Base-by-base conservation (phyloP, 2,329 filamentous ascomycete genomes). In the Hypoxylon sp. region DNA sequence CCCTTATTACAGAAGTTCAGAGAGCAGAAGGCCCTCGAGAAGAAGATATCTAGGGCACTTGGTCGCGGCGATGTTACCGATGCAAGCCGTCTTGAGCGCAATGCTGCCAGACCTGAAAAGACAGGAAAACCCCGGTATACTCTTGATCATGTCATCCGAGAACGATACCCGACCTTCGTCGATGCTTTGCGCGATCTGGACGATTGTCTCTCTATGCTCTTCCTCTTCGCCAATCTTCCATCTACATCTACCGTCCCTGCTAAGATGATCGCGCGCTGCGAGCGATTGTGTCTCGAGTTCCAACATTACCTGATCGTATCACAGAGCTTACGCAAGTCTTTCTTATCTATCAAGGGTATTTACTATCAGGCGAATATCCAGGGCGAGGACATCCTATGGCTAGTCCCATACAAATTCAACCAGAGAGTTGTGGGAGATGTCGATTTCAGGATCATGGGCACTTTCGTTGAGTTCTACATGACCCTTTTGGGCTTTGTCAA, bases 331-430 rank as follows among this genome's bases (percentile, higher is more conserved):
- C 92, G 93, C 77, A 98, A 98, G 84, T 97, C 94, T 0, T 99
- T 99, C 84, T 83, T 99, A 72, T 97, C 94, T 1, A 98, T 99
- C 82, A 99, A 99, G 86, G 96, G 96, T 68, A 98, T 99, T 76
- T 99, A 99, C 84, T 99, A 98, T 82, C 95, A 98, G 83, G 96
- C 95, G 23, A 98, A 91, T 56, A 97, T 99, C 68, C 93, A 98
- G 80, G 96, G 96, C 52, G 94, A 99, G 82, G 95, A 98, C 76
- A 92, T 99, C 53, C 85, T 98, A 72, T 99, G 96, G 96, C 86
- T 99, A 41, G 95, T 98, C 10, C 96, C 96, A 0, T 99, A 99
- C 84, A 93, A 93, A 80, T 99, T 99, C 82, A 97, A 98, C 77
- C 96, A 99, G 84, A 87, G 93, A 73, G 91, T 97, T 13, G 93